Conservation (phyloP, 208 protist species). For the Balamuthia mandrillaris region DNA sequence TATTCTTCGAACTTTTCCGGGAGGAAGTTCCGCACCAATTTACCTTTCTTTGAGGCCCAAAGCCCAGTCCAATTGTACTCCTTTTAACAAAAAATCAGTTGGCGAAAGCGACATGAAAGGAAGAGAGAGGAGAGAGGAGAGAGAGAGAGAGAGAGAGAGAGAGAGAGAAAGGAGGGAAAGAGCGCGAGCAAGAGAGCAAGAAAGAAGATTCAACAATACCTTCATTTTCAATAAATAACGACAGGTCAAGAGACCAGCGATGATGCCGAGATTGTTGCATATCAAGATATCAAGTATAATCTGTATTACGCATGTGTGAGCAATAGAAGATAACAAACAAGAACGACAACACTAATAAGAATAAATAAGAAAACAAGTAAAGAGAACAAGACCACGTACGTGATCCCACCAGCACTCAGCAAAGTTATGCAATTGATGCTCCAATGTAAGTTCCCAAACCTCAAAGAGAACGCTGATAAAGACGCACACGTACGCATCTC, state of each 20-base stretch:
- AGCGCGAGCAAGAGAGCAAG: neutral
- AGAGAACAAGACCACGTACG: conserved; percentile 36
- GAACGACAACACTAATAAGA: neutral
- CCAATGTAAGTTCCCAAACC: conserved; percentile 89
- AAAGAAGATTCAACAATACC: conserved; percentile 22
- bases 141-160: neutral
- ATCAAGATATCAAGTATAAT: conserved; percentile 89
- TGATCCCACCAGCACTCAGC: conserved; percentile 96
- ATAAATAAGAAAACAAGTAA: neutral
- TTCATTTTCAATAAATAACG: conserved; percentile 66
- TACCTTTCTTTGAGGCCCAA: neutral
- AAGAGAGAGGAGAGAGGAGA: neutral
- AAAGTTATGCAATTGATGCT: conserved; percentile 92
- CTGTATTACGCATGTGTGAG: conserved; percentile 8
- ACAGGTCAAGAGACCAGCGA: conserved; percentile 74
- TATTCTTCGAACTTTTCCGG: conserved; percentile 63
- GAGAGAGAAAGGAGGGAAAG: neutral
- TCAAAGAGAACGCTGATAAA: conserved; percentile 87
- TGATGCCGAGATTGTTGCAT: conserved; percentile 91
- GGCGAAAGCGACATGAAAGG: neutral
- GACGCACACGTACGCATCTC: conserved; percentile 85
- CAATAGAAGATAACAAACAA: neutral
- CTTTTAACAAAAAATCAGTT: conserved; percentile 37
- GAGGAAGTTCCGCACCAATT: neutral
- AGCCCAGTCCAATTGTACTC: conserved; percentile 47